These are phyloP conservation scores for Rutstroemia sydowiana DNA, from an alignment of 2,329 filamentous ascomycete species.

Conservation along the genomic window DNA sequence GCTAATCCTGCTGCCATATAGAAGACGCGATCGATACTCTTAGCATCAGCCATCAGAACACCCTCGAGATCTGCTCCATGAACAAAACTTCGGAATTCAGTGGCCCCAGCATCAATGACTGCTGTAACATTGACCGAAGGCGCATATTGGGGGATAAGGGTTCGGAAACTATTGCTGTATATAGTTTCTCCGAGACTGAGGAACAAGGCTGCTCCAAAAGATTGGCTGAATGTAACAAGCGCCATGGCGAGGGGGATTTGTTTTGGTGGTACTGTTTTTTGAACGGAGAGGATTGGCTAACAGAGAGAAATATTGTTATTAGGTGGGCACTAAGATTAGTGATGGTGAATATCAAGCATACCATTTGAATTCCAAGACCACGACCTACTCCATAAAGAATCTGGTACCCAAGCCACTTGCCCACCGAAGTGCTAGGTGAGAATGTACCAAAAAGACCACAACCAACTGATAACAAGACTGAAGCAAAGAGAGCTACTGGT, in stretches of 20 bases:
- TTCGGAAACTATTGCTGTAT: not conserved
- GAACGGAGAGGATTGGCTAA: slow-evolving; percentile 29
- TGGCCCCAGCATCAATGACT: not conserved
- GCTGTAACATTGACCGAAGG: not conserved
- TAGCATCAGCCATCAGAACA: not conserved
- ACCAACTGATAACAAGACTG: too few species aligned
- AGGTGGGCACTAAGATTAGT: not conserved
- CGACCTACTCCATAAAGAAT: slow-evolving; percentile 22
- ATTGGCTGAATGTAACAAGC: not conserved
- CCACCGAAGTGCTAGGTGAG: slow-evolving; percentile 13
- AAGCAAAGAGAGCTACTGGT: too few species aligned
- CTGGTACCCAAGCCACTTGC: slow-evolving; percentile 24
- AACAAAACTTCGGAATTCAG: not conserved
- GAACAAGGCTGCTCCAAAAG: not conserved
- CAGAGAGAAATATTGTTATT: not conserved
- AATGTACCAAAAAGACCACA: slow-evolving; percentile 31
- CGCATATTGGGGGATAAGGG: not conserved
- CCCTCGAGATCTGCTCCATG: not conserved
- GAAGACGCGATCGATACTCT: not conserved
- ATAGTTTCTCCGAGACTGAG: not conserved
- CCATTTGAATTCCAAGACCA: slow-evolving; percentile 22
- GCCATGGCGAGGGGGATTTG: not conserved
- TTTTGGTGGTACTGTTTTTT: slow-evolving; percentile 13
- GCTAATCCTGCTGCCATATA: not conserved
- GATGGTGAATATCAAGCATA: not conserved